Evolutionary conservation across 495 filamentous ascomycete genomes (phyloP).

Genomic region (Trichoderma virens): DNA sequence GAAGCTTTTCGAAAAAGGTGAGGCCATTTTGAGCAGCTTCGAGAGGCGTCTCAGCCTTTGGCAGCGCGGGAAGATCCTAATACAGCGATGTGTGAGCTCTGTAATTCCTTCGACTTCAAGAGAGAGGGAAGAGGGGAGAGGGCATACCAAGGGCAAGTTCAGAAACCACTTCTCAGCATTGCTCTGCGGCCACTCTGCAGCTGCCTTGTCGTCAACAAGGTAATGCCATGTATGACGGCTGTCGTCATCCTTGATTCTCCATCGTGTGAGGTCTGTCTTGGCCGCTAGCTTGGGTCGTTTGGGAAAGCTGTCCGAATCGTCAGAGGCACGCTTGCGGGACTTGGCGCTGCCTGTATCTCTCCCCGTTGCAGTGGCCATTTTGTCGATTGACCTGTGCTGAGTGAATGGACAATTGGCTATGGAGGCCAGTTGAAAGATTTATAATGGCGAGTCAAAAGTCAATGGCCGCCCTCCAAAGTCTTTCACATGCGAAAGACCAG

Average conservation of each 20-base stretch:
- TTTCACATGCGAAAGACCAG: too few relatives aligned
- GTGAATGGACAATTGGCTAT: background rate
- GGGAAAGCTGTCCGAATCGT: constrained; percentile 19
- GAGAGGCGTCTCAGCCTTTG: constrained; percentile 62
- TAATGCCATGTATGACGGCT: constrained; percentile 93
- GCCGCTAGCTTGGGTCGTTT: constrained; percentile 33
- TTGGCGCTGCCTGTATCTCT: constrained; percentile 14
- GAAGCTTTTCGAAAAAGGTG: constrained; percentile 81
- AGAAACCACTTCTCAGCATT: constrained; percentile 77
- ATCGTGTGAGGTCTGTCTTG: constrained; percentile 68
- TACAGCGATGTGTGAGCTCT: constrained; percentile 7
- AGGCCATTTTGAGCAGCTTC: constrained; percentile 75
- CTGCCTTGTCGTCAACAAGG: constrained; percentile 67
- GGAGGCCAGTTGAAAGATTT: background rate
- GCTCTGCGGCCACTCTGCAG: constrained; percentile 75
- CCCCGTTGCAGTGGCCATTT: constrained; percentile 3
- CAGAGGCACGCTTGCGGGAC: constrained; percentile 26
- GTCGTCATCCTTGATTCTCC: constrained; percentile 74
- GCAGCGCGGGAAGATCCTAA: constrained; percentile 65
- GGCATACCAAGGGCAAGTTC: constrained; percentile 48
- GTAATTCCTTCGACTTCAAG: constrained; percentile 9
- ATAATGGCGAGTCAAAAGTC: background rate
- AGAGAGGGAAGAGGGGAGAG: background rate
- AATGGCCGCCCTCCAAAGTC: background rate
- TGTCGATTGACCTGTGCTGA: background rate